A percentile compares a stretch with the other conserved stretches of the same genome.
These are phyloP conservation scores for Bipolaris gigantea DNA, from an alignment of 2,329 filamentous ascomycete species.

Conservation along the genomic window DNA sequence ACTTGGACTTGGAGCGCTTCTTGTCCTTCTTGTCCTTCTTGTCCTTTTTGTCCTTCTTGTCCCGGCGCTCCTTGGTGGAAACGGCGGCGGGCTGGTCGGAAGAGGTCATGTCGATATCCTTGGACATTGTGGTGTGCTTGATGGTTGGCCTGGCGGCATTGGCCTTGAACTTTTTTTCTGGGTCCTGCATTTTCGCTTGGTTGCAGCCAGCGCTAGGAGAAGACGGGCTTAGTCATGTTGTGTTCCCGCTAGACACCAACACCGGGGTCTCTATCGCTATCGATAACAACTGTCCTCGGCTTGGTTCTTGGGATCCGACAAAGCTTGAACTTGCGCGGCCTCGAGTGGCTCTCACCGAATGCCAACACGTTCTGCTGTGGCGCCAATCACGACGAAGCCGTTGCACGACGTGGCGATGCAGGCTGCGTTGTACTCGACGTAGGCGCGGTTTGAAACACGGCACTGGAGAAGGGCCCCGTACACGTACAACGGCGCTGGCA, in stretches of 20 bases:
- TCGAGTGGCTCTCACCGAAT: background rate
- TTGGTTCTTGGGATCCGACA: background rate
- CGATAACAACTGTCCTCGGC: no score
- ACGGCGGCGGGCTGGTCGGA: conserved; percentile 12
- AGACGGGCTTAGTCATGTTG: conserved; percentile 19
- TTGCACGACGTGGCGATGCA: background rate
- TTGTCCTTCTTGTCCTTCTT: conserved; percentile 32
- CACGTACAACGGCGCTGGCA: background rate
- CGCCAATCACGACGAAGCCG: background rate
- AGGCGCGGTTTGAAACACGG: background rate
- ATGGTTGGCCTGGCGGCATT: background rate
- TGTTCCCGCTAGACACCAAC: background rate
- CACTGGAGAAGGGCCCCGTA: background rate
- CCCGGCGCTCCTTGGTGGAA: conserved; percentile 26
- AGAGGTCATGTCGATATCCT: conserved; percentile 11
- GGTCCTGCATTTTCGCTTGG: conserved; percentile 20
- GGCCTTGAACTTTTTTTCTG: conserved; percentile 23
- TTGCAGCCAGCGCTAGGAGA: conserved; percentile 4
- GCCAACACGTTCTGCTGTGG: background rate
- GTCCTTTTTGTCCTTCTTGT: conserved; percentile 35
- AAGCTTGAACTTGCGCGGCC: background rate
- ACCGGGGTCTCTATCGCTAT: background rate
- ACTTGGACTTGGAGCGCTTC: conserved; percentile 25
- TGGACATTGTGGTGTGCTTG: conserved; percentile 16
- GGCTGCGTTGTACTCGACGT: background rate